A percentile compares a stretch with the other conserved stretches of the same genome.
These are phyloP conservation scores for Cryptomeria japonica DNA, from an alignment of 75 land plant species.

Conservation along the genomic window DNA sequence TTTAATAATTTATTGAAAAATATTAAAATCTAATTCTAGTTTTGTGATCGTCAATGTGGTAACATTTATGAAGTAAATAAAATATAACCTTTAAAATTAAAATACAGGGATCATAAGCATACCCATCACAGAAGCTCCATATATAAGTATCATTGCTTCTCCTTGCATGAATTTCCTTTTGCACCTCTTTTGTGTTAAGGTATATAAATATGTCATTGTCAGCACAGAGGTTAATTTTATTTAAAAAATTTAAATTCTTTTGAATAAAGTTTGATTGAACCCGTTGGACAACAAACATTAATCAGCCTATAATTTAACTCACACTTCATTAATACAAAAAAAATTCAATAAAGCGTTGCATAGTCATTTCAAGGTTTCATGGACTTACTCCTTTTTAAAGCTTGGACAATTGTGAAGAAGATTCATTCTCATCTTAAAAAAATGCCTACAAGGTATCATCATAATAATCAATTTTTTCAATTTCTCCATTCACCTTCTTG, in stretches of 20 bases:
- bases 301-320: background rate
- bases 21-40: no score
- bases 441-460: conserved; percentile 19
- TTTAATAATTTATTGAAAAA: no score
- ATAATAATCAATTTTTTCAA: conserved; percentile 6
- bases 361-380: background rate
- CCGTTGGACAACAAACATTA: background rate
- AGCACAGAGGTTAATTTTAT: conserved; percentile 23
- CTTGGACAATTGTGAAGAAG: background rate
- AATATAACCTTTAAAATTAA: no score
- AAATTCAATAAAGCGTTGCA: background rate
- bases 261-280: background rate
- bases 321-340: background rate
- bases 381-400: background rate
- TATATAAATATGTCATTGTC: background rate
- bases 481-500: background rate
- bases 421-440: background rate
- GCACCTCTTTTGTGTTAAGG: no score
- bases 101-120: no score
- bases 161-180: no score
- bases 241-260: background rate
- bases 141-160: no score
- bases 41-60: no score
- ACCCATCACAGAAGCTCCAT: no score
- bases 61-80: no score